Evolutionary conservation across 495 filamentous ascomycete species (phyloP).

Genomic region (Xylaria bambusicola): DNA sequence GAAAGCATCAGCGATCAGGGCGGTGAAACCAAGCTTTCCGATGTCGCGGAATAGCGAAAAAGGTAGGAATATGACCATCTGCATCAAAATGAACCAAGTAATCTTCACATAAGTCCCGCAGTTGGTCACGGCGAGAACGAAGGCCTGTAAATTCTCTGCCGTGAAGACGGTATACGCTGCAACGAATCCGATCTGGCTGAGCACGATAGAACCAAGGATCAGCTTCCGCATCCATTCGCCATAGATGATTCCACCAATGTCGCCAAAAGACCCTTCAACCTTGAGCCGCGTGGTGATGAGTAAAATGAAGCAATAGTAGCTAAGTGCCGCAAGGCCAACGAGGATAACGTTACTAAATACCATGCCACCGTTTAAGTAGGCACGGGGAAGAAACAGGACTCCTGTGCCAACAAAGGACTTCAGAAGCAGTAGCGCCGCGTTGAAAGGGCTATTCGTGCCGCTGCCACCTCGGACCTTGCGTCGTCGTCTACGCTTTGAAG

Average conservation of each 20-base stretch:
- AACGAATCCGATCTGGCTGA: constrained; percentile 94
- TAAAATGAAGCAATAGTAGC: constrained; percentile 95
- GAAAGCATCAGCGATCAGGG: constrained; percentile 88
- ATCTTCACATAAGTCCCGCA: constrained; percentile 81
- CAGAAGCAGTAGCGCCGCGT: constrained; percentile 78
- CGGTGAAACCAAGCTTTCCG: constrained; percentile 87
- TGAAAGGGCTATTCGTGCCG: constrained; percentile 71
- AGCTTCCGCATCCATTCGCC: constrained; percentile 84
- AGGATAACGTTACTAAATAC: constrained; percentile 91
- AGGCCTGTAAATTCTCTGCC: constrained; percentile 91
- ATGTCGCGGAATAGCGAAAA: constrained; percentile 94
- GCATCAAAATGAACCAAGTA: constrained; percentile 85
- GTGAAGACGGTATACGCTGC: constrained; percentile 99
- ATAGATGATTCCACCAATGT: constrained; percentile 91
- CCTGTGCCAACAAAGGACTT: constrained; percentile 98
- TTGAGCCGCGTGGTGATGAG: constrained; percentile 83
- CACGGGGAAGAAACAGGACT: constrained; percentile 92
- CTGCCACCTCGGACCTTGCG: constrained; percentile 68
- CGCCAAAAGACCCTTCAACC: constrained; percentile 88
- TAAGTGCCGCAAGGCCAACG: constrained; percentile 76
- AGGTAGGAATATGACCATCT: constrained; percentile 90
- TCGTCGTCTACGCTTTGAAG: constrained; percentile 68
- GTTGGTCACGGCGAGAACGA: constrained; percentile 79
- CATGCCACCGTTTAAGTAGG: constrained; percentile 94
- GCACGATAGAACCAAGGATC: constrained; percentile 86